These are phyloP conservation scores for Syncephalis plumigaleata DNA, from an alignment of 371 early-diverging fungal species.

Conservation along the genomic window DNA sequence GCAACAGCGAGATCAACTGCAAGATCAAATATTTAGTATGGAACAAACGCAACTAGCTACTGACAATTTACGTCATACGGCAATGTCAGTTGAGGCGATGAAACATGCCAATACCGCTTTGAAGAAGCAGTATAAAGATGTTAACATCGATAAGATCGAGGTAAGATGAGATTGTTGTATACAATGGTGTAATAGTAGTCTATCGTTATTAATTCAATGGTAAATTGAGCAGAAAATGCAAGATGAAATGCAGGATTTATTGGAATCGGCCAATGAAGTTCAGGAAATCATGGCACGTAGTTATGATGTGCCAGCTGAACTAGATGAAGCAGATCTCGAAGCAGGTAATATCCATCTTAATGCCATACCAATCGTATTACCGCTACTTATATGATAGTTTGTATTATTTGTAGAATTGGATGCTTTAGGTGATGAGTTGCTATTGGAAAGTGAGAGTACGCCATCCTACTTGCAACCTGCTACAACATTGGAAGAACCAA, in stretches of 20 bases:
- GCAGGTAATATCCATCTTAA: slow-evolving; percentile 47
- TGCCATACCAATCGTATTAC: too few relatives aligned
- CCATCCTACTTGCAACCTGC: slow-evolving; percentile 46
- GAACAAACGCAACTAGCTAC: slow-evolving; percentile 88
- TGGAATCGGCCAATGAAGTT: slow-evolving; percentile 89
- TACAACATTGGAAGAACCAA: slow-evolving; percentile 8
- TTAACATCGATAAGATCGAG: slow-evolving; percentile 85
- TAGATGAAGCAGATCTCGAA: slow-evolving; percentile 92
- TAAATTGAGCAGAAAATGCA: slow-evolving; percentile 48
- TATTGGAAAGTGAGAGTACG: slow-evolving; percentile 57
- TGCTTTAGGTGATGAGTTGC: slow-evolving; percentile 80
- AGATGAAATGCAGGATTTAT: slow-evolving; percentile 92
- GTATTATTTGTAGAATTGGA: slow-evolving; percentile 63
- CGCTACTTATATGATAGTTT: not conserved
- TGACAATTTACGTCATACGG: slow-evolving; percentile 85
- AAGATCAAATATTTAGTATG: slow-evolving; percentile 94
- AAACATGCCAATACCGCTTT: slow-evolving; percentile 77
- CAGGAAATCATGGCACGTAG: slow-evolving; percentile 84
- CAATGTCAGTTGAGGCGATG: slow-evolving; percentile 91
- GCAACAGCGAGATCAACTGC: slow-evolving; percentile 76
- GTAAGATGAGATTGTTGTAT: slow-evolving; percentile 16
- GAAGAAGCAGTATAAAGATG: slow-evolving; percentile 85
- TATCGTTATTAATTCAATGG: not conserved
- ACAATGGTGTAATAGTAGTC: too few relatives aligned
- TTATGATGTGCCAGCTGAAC: slow-evolving; percentile 82